phyloP scores from a whole-genome alignment of 2,329 filamentous ascomycete species.

The Chaetomium sp. region DNA sequence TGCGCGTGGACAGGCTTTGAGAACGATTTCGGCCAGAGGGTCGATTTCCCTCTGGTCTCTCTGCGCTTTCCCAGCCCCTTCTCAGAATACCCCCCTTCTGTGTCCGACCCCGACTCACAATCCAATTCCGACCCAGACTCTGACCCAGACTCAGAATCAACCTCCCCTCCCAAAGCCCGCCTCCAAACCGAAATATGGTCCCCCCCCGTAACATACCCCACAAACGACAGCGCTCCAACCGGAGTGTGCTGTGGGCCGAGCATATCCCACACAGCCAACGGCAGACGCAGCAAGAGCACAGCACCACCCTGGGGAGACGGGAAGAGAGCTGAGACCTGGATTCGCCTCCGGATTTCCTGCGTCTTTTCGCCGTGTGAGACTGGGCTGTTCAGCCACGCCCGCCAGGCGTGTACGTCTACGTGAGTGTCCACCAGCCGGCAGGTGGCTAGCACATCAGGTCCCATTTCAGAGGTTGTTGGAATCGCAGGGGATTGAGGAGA shows the following conservation, averaged over 20 bases:
- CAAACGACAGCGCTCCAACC: slow-evolving; percentile 23
- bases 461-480: neutral
- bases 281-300: slow-evolving; percentile 12
- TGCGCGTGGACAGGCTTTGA: too few relatives aligned
- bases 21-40: neutral
- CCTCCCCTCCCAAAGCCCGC: too few relatives aligned
- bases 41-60: too few relatives aligned
- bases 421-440: slow-evolving; percentile 10
- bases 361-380: neutral
- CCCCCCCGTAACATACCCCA: slow-evolving; percentile 30
- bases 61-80: too few relatives aligned
- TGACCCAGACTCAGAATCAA: too few relatives aligned
- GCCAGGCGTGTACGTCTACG: slow-evolving; percentile 13
- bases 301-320: slow-evolving; percentile 7
- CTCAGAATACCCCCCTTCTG: too few relatives aligned
- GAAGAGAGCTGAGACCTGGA: slow-evolving; percentile 13
- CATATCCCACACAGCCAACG: slow-evolving; percentile 18
- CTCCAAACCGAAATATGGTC: slow-evolving; percentile 1
- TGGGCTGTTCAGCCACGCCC: slow-evolving; percentile 8
- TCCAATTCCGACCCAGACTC: too few relatives aligned
- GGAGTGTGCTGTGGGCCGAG: slow-evolving; percentile 17
- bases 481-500: neutral
- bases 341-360: slow-evolving; percentile 1
- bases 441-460: slow-evolving; percentile 6
- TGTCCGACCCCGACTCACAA: too few relatives aligned